Evolutionary conservation across 1,284 basidiomycete genomes (phyloP), one percentile per base, ranked within the genome.

Genomic region (Xerocomus amazonicus): DNA sequence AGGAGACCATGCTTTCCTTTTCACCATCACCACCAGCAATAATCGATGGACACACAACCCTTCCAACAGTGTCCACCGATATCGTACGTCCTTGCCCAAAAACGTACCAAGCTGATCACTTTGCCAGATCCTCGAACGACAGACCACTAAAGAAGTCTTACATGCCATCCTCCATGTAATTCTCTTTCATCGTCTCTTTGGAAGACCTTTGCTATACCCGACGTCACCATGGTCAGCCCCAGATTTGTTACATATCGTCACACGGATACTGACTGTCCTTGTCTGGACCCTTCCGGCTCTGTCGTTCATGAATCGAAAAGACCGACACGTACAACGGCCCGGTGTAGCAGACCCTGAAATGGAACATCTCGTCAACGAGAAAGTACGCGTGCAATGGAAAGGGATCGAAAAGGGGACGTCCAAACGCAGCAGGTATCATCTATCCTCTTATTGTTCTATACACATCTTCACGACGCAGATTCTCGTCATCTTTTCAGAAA

Each of bases 151-250:
- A 63, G 87, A 90, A 57, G 84, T 84, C 29, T 75, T 90, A 6
- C 76, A 74, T 47, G 87, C 80, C 3, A 72, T 89, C 42, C 73
- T 90, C 28, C 88, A 90, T 59, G 75, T 86, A 0, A 83, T 90
- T 43, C 70, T 90, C 13, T 90, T 90, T 62, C 88, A 90, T 62
- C 77, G 88, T 14, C 72, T 89, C 26, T 87, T 90, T 63, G 88
- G 87, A 6, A 79, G 58, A 83, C 75, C 5, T 82, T 85, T 53
- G 87, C 90, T 50, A 80, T 90, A 0, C 74, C 88, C 7, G 88
- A 89, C 63, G 81, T 90, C n/a, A 88, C 87, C 1, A 83, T 90
- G 80, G 87, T 88, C 50, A 48, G 76, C 1, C 43, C 3, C 28
- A 16, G n/a, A n/a, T 29, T 3, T n/a, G 19, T 8, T 29, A 28